These are phyloP conservation scores for Juglanconis juglandina DNA, from an alignment of 2,329 filamentous ascomycete genomes.

Conservation along the genomic window DNA sequence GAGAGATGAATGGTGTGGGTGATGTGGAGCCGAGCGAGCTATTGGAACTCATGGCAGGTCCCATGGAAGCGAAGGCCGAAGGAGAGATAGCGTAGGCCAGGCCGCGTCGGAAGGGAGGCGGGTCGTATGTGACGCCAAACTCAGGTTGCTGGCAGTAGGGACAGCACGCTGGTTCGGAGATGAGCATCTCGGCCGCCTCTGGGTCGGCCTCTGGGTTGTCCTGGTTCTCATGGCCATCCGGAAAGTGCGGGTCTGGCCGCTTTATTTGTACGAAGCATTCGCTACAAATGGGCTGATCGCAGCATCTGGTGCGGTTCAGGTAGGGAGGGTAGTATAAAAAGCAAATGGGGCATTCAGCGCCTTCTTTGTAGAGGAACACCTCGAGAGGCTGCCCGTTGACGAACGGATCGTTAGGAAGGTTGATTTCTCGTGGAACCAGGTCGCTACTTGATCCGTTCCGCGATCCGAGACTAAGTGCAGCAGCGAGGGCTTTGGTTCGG, in stretches of 20 bases:
- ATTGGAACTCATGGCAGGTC: constrained; percentile 79
- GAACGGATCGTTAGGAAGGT: constrained; percentile 75
- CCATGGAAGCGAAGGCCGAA: constrained; percentile 45
- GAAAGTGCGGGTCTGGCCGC: constrained; percentile 83
- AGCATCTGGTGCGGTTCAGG: constrained; percentile 90
- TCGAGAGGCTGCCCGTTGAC: constrained; percentile 94
- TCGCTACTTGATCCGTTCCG: constrained; percentile 71
- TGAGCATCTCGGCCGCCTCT: constrained; percentile 63
- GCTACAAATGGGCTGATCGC: constrained; percentile 93
- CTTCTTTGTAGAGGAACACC: constrained; percentile 89
- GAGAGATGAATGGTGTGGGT: constrained; percentile 31
- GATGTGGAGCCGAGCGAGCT: constrained; percentile 61
- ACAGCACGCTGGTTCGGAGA: constrained; percentile 87
- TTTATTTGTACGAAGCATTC: constrained; percentile 99
- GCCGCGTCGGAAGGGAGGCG: constrained; percentile 83
- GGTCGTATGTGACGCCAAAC: constrained; percentile 92
- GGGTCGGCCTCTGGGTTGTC: constrained; percentile 33
- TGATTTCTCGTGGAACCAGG: constrained; percentile 71
- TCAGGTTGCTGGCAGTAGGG: constrained; percentile 94
- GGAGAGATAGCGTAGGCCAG: constrained; percentile 62
- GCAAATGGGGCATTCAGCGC: constrained; percentile 89
- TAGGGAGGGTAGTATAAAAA: constrained; percentile 94
- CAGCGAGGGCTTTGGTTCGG: constrained; percentile 84
- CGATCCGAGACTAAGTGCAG: constrained; percentile 70
- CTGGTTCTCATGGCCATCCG: constrained; percentile 65